Conservation (phyloP, 257 asterid genomes). For the Verbascum thapsus region DNA sequence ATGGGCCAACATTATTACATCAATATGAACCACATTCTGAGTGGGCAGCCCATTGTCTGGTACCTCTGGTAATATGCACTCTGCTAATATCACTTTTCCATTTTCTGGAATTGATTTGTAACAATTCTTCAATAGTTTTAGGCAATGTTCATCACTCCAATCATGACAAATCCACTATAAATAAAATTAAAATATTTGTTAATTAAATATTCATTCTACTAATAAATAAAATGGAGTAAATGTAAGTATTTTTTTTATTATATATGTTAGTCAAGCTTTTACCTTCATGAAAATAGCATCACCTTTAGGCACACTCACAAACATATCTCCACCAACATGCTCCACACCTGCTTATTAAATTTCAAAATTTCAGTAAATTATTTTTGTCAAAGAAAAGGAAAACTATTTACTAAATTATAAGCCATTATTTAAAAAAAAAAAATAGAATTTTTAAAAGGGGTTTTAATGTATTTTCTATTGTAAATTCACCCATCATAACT, state of each 20-base stretch:
- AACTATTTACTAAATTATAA: no score
- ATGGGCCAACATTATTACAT: conserved; percentile 83
- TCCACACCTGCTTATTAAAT: conserved; percentile 52
- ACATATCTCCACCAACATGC: conserved; percentile 95
- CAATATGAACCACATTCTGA: conserved; percentile 60
- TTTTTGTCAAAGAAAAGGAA: no score
- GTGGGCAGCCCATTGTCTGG: conserved; percentile 47
- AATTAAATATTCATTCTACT: not conserved
- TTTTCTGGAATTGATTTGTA: conserved; percentile 15
- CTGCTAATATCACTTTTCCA: conserved; percentile 43
- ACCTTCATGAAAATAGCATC: conserved; percentile 98
- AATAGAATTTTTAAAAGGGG: no score
- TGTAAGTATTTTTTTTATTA: no score
- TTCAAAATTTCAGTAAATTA: no score
- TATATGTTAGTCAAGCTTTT: no score
- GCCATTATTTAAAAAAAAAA: no score
- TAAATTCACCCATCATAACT: no score
- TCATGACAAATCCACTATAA: conserved; percentile 59
- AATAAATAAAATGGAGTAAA: not conserved
- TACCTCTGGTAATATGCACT: conserved; percentile 45
- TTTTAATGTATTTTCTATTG: no score
- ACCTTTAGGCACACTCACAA: conserved; percentile 70
- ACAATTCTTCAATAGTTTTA: conserved; percentile 47
- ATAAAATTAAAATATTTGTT: no score
- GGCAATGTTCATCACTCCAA: conserved; percentile 53